A percentile compares a stretch with the other conserved stretches of the same genome.
phyloP scores from a whole-genome alignment of 805 yeast species.

The Candida boidinii region DNA sequence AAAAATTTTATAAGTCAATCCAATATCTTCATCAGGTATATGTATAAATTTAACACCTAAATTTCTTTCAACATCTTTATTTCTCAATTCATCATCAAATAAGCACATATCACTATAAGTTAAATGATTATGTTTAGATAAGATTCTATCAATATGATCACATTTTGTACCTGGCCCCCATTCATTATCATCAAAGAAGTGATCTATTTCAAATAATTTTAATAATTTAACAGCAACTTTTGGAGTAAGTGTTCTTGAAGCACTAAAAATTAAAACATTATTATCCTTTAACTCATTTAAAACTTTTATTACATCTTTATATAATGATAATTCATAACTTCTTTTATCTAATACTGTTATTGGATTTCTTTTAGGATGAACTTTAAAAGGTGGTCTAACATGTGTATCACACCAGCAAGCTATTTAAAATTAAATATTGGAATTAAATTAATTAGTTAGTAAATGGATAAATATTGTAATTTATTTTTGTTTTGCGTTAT shows the following conservation, averaged over 20 bases:
- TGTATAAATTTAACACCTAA: conserved; percentile 66
- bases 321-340: conserved; percentile 51
- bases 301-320: conserved; percentile 60
- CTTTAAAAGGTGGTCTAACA: conserved; percentile 43
- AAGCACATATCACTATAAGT: conserved; percentile 41
- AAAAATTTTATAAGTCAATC: conserved; percentile 50
- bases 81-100: conserved; percentile 76
- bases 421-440: conserved; percentile 2
- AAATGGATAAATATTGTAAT: too few relatives aligned
- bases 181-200: conserved; percentile 48
- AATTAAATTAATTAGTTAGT: neutral
- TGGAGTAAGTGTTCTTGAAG: conserved; percentile 76
- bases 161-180: conserved; percentile 64
- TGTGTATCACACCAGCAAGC: conserved; percentile 76
- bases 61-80: conserved; percentile 57
- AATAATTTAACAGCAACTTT: conserved; percentile 63
- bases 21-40: conserved; percentile 46
- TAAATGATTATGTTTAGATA: conserved; percentile 39
- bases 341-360: conserved; percentile 38
- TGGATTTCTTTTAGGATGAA: conserved; percentile 17
- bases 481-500: too few relatives aligned
- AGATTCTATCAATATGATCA: conserved; percentile 40
- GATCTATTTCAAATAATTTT: conserved; percentile 39
- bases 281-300: conserved; percentile 41
- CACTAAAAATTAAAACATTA: conserved; percentile 50